Base-by-base conservation (phyloP, 1,139 yeast species). In the Yamadazyma blattariae region DNA sequence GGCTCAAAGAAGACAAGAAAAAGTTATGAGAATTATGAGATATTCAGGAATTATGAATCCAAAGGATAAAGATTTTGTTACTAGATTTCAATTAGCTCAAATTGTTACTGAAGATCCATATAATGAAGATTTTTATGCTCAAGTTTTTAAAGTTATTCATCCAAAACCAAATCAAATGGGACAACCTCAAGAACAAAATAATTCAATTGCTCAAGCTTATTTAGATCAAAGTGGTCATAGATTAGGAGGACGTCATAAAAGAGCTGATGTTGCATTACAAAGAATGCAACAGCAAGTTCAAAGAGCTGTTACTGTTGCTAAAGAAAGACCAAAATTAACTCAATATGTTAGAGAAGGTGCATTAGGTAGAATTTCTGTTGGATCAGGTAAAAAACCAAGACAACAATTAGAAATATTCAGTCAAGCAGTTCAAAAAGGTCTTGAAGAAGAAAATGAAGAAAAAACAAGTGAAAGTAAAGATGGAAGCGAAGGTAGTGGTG, bases 201-300 rank as follows among this genome's bases (percentile, higher is more conserved):
- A 73, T 50, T 79, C 88, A 18, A 84, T 90, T 67, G 97, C 97
- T 12, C 89, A 87, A 56, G 95, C 96, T n/a, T 90, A 94, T 54
- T 70, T 92, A 58, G 95, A 87, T 53, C 95, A 88, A 60, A 84
- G 95, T 46, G 96, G 96, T 32, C 95, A 88, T 57, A 79, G 94
- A 62, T 69, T 86, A 40, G 94, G 96, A 44, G 94, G 96, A 33
- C 80, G 95, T 57, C 76, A 79, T 51, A 82, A 86, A 65, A 74
- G 96, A 55, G 92, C 94, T n/a, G 96, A 88, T 59, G 84, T 90
- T 48, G 97, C 97, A 1, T 73, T 90, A 52, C 96, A 87, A 64
- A 82, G 96, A 71, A 90, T 92, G 97, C 97, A 92, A 66, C 96
- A 90, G 56, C 97, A 92, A 64, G 97, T 94, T 38, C 95, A 90